Conservation (phyloP, 1,284 basidiomycete species). For the Puccinia horiana region DNA sequence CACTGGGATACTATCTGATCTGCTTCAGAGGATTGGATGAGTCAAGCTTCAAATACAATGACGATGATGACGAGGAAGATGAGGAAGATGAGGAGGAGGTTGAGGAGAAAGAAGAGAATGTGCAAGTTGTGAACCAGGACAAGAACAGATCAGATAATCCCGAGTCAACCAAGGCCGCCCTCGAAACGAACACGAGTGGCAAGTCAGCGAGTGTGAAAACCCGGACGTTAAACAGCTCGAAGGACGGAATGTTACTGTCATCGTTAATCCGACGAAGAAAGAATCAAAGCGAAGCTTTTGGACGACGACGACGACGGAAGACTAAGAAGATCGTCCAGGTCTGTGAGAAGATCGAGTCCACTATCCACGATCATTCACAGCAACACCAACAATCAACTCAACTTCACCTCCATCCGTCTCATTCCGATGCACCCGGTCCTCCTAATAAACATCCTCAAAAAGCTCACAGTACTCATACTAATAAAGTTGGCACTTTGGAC, state of each 20-base stretch:
- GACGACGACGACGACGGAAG: background rate
- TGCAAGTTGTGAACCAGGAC: background rate
- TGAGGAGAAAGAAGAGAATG: background rate
- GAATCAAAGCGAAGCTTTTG: background rate
- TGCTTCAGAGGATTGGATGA: constrained; percentile 76
- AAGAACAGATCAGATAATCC: background rate
- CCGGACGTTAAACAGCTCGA: constrained; percentile 3
- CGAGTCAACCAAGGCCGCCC: background rate
- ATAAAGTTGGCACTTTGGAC: constrained; percentile 58
- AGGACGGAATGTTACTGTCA: background rate
- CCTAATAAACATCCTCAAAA: constrained; percentile 52
- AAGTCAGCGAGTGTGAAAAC: background rate
- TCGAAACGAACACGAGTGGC: background rate
- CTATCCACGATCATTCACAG: background rate
- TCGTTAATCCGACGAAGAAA: background rate
- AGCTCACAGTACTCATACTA: constrained; percentile 17
- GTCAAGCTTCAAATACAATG: constrained; percentile 65
- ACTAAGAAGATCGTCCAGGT: background rate
- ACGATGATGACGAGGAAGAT: constrained; percentile 50
- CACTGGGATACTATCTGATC: constrained; percentile 89
- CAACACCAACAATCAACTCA: background rate
- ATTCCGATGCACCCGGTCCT: background rate
- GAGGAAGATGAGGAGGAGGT: constrained; percentile 22
- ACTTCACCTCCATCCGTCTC: background rate
- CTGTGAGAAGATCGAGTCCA: background rate